These are phyloP conservation scores for Podaxis rugospora DNA, from an alignment of 768 basidiomycete genomes.

Conservation along the genomic window DNA sequence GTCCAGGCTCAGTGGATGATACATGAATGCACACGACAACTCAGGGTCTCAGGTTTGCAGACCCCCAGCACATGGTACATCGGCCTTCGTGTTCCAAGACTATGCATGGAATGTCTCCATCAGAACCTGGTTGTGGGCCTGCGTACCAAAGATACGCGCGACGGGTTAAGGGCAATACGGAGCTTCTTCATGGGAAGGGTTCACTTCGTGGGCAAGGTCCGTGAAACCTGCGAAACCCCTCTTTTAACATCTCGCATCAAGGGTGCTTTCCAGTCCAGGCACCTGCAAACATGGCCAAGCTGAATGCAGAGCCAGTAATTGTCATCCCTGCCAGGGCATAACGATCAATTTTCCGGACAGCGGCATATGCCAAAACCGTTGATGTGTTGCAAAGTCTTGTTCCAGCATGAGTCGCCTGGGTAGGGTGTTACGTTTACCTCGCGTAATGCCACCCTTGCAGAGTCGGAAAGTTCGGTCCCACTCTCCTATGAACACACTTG, in stretches of 20 bases:
- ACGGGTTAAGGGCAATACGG: neutral
- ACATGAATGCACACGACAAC: neutral
- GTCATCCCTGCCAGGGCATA: neutral
- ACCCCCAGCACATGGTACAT: neutral
- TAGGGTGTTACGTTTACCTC: neutral
- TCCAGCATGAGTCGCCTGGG: neutral
- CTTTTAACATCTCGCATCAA: conserved; percentile 1
- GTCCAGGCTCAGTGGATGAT: neutral
- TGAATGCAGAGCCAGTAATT: neutral
- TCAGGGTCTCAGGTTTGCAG: neutral
- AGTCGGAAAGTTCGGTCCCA: neutral
- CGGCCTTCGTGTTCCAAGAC: neutral
- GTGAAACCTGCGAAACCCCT: neutral
- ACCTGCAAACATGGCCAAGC: neutral
- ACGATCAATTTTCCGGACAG: neutral
- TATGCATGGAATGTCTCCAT: neutral
- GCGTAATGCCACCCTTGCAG: neutral
- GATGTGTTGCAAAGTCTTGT: neutral
- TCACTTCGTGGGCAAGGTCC: neutral
- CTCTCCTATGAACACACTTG: neutral
- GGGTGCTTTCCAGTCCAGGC: neutral
- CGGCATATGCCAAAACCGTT: neutral
- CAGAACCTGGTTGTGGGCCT: neutral
- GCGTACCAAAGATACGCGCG: neutral
- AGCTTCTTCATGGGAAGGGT: neutral